A percentile compares a stretch with the other conserved stretches of the same genome.
Evolutionary conservation across 441 rosid genomes (phyloP).

Genomic region (Corymbia calophylla): DNA sequence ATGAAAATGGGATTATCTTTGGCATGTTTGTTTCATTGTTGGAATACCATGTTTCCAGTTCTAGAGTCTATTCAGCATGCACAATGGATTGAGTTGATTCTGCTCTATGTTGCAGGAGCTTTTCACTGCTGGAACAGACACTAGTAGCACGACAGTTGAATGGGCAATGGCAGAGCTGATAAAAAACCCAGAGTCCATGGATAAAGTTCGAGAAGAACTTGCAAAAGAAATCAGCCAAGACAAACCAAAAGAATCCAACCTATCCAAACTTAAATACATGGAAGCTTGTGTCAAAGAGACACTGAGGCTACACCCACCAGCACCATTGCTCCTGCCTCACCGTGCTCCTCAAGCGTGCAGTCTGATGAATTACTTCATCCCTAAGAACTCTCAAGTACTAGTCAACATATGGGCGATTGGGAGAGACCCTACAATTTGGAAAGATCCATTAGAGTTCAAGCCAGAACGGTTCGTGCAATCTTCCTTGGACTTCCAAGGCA

Average conservation of each 20-base stretch:
- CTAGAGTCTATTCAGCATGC: neutral
- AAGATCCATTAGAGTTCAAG: neutral
- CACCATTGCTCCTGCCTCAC: constrained; percentile 6
- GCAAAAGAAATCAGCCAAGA: neutral
- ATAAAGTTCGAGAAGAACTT: constrained; percentile 4
- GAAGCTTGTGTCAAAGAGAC: constrained; percentile 17
- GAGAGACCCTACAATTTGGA: constrained; percentile 4
- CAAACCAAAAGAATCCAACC: constrained; percentile 8
- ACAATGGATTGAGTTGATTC: neutral
- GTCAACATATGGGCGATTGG: constrained; percentile 3
- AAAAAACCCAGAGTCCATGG: constrained; percentile 7
- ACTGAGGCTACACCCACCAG: constrained; percentile 20
- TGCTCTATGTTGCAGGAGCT: constrained; percentile 7
- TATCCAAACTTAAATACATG: constrained; percentile 1
- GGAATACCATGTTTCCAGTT: neutral
- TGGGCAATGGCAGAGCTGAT: constrained; percentile 14
- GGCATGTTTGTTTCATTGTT: neutral
- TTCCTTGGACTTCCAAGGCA: neutral
- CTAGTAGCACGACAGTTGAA: constrained; percentile 5
- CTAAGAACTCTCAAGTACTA: constrained; percentile 1
- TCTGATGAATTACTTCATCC: constrained; percentile 7
- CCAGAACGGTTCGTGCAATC: constrained; percentile 6
- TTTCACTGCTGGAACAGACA: constrained; percentile 17
- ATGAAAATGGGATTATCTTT: neutral
- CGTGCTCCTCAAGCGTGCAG: neutral